Conservation (phyloP, 306 rosid genomes). For the Canavalia gladiata region DNA sequence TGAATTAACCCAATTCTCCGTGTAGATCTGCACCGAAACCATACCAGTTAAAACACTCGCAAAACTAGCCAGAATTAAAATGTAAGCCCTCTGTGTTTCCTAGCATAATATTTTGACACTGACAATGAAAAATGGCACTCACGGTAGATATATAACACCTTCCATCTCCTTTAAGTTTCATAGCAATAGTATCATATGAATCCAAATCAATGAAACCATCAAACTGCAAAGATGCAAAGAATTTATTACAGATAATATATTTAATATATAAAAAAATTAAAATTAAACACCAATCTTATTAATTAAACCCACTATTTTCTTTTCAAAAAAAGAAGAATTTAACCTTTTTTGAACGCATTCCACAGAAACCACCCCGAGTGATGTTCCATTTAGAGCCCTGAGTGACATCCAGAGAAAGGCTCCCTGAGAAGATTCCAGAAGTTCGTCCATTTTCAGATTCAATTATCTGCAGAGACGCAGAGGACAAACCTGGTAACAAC, state of each 20-base stretch:
- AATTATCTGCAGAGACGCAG: constrained; percentile 85
- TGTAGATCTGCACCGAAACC: constrained; percentile 73
- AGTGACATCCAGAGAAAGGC: constrained; percentile 76
- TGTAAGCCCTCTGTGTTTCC: constrained; percentile 23
- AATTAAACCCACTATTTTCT: constrained; percentile 4
- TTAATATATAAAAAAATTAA: not conserved
- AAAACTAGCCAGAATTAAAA: constrained; percentile 16
- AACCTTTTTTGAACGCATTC: constrained; percentile 97
- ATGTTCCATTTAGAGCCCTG: constrained; percentile 77
- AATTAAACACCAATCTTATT: constrained; percentile 10
- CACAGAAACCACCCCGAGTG: constrained; percentile 83
- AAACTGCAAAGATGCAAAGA: constrained; percentile 63
- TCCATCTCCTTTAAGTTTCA: constrained; percentile 91
- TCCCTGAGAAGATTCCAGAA: constrained; percentile 84
- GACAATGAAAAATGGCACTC: constrained; percentile 48
- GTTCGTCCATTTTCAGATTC: constrained; percentile 68
- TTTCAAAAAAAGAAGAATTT: constrained; percentile 13
- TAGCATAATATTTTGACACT: constrained; percentile 12
- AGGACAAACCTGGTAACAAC: constrained; percentile 72
- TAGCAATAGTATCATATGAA: constrained; percentile 81
- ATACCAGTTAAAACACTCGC: constrained; percentile 10
- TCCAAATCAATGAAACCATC: constrained; percentile 92
- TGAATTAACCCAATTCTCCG: constrained; percentile 95
- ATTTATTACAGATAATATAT: constrained; percentile 20
- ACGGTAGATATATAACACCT: constrained; percentile 94